Base-by-base conservation (phyloP, 2,329 filamentous ascomycete species). In the Monosporascus sp. region DNA sequence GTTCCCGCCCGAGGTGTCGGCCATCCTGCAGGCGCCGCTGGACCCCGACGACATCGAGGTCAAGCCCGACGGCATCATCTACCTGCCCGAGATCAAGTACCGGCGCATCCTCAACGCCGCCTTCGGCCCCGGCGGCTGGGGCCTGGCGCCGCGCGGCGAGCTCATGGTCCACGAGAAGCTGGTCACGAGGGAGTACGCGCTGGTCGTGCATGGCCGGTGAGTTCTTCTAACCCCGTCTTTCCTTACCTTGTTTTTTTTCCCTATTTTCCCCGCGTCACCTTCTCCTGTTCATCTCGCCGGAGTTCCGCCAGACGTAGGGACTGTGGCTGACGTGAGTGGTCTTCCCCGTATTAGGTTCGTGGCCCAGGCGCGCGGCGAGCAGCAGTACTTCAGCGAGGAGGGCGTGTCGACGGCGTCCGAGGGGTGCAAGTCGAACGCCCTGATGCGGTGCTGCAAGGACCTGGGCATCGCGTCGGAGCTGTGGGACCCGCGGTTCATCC, bases 381-480 rank as follows among this genome's bases (percentile, higher is more conserved):
- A 96, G 76, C 84, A 89, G 61, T 99, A 95, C 74, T 99, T 97
- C 74, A 84, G 82, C 62, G 82, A 90, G 36, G 92, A 97, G 62
- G 88, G 88, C 52, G 91, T 99, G 58, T 91, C 94, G 25, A 96
- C 92, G 1, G 92, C 94, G 8, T 92, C 92, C 55, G 94, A 99
- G 74, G 94, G 94, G 50, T 96, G 91, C 80, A 97, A 97, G 74
- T 96, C 91, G 58, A 99, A 99, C 69, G 94, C 94, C 14, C 79
- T 99, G 61, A 95, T 97, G 86, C 89, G 94, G 54, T 97, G 93
- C 80, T 97, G 94, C 78, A 99, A 99, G 76, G 94, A 99, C 71
- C 76, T 99, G 35, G 94, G 94, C 37, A 88, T 99, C 60, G 94
- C 90, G 1, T 92, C 88, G 59, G 94, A 99, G 73, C 81, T 99